phyloP scores from a whole-genome alignment of 352 stramenopile genomes.

The Phytophthora citrophthora region DNA sequence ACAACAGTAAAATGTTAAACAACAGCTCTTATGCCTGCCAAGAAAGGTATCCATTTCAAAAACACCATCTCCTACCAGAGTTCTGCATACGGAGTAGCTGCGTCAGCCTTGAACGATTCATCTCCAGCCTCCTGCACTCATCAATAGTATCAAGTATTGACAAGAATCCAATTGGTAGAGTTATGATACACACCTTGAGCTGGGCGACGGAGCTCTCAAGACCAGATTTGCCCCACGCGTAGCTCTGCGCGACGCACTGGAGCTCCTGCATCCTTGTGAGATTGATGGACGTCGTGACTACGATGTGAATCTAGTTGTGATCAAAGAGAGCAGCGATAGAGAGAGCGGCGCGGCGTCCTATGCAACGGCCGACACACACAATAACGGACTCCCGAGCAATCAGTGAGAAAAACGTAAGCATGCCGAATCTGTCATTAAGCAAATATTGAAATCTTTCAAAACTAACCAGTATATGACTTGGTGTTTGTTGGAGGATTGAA shows the following conservation, averaged over 20 bases:
- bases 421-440: conserved; percentile 5
- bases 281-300: conserved; percentile 2
- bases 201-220: conserved; percentile 83
- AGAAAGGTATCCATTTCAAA: conserved; percentile 8
- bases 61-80: conserved; percentile 64
- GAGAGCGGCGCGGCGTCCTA: conserved; percentile 9
- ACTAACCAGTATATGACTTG: neutral
- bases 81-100: conserved; percentile 79
- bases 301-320: conserved; percentile 22
- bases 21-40: conserved; percentile 5
- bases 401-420: conserved; percentile 20
- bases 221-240: conserved; percentile 93
- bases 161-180: neutral
- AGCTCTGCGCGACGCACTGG: conserved; percentile 87
- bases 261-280: conserved; percentile 68
- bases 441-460: conserved; percentile 6
- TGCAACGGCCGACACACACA: conserved; percentile 23
- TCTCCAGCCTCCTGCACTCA: conserved; percentile 54
- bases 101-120: conserved; percentile 50
- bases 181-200: conserved; percentile 67
- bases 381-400: conserved; percentile 24
- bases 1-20: conserved; percentile 10
- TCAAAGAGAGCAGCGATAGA: conserved; percentile 7
- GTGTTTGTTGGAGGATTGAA: neutral
- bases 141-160: neutral